Base-by-base conservation (phyloP, 345 rosid species). In the Pugionium cornutum region DNA sequence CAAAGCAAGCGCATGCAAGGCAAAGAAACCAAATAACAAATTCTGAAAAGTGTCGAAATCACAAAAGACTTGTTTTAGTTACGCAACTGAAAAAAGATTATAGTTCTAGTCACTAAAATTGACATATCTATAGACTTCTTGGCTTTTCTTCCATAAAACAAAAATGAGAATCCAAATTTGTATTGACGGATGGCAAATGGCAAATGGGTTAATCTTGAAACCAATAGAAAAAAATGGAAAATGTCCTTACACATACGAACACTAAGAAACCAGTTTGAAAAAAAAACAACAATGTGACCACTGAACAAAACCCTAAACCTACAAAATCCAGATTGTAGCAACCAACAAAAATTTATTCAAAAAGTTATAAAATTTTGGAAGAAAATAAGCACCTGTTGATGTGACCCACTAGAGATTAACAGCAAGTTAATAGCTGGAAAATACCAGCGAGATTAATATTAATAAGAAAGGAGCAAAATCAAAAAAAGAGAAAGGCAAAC, bases 321-420 rank as follows among this genome's bases (percentile, higher is more conserved):
- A 75, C 80, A 62, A 44, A 75, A 66, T 78, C 75, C 74, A 78
- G 78, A 81, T 75, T 68, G 74, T 59, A 70, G 37, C 77, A 69
- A 53, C 64, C 43, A 50, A 46, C 54, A 50, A 40, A 35, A 56
- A 44, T 18, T 18, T 18, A 18, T 18, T 18, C 18, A 0, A 45
- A 18, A 9, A 52, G 2, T 0, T 50, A 9, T 28, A 0, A 45
- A 18, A 58, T 18, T 58, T 58, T 46, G 32, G 33, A 52, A 56
- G n/a, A 49, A 53, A 60, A 54, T 66, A 49, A 74, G 79, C 89
- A 89, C 91, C 94, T 86, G 97, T 80, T 89, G 96, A 89, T 89
- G 97, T 89, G 98, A 89, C 98, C 97, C 91, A 92, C 96, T 83
- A 69, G 11, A 73, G 79, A 84, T 77, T 74, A 81, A 87, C 98